Conservation (phyloP, 257 asterid genomes). For the Thymus mandschuricus region DNA sequence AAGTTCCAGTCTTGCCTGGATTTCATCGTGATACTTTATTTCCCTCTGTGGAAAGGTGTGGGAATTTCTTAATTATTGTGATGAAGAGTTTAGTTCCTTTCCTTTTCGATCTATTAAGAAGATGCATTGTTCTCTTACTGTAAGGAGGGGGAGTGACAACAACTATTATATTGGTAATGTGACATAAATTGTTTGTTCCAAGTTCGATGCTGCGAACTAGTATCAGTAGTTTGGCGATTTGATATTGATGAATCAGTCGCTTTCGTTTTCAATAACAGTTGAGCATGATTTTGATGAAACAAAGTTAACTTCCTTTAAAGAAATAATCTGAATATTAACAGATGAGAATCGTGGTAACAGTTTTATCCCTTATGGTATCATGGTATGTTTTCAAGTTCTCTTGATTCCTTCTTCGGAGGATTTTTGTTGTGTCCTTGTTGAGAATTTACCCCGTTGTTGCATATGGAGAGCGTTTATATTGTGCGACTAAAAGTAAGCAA, state of each 20-base stretch:
- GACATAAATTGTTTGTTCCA: background rate
- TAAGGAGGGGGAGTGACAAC: too few relatives aligned
- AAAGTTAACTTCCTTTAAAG: background rate
- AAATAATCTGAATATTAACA: background rate
- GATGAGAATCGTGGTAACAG: background rate
- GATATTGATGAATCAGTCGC: background rate
- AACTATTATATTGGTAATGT: too few relatives aligned
- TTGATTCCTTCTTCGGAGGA: constrained; percentile 21
- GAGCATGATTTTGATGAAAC: background rate
- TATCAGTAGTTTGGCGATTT: background rate
- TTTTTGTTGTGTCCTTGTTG: background rate
- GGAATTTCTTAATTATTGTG: background rate
- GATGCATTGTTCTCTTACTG: too few relatives aligned
- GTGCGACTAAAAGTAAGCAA: background rate
- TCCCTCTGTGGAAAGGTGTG: background rate
- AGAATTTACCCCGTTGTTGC: background rate
- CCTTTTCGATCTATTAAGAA: too few relatives aligned
- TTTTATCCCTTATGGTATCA: background rate
- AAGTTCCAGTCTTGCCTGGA: background rate
- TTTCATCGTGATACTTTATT: background rate
- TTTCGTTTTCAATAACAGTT: background rate
- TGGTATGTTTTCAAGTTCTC: background rate
- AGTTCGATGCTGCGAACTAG: background rate
- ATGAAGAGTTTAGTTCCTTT: background rate
- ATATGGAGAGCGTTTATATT: too few relatives aligned